phyloP scores from a whole-genome alignment of 2,329 filamentous ascomycete species.

The Camillea tinctor region DNA sequence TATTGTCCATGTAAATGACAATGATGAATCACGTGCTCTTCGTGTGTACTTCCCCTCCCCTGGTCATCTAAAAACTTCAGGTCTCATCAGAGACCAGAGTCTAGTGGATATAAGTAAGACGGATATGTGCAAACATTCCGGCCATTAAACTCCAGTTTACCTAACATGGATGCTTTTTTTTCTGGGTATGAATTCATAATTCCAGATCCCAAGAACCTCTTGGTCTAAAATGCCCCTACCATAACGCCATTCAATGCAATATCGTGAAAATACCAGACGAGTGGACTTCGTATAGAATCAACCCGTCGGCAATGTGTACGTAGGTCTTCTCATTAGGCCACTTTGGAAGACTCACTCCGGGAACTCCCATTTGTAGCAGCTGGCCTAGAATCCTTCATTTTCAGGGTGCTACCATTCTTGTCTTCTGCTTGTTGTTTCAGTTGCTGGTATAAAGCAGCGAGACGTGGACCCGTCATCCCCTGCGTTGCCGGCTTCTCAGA shows the following conservation, averaged over 20 bases:
- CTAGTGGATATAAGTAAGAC: conserved; percentile 14
- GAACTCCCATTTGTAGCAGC: conserved; percentile 25
- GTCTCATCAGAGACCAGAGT: conserved; percentile 8
- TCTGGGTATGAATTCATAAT: conserved; percentile 33
- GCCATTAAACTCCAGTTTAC: conserved; percentile 28
- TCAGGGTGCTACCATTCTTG: conserved; percentile 25
- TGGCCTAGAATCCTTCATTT: conserved; percentile 23
- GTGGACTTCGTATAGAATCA: neutral
- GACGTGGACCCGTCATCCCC: conserved; percentile 33
- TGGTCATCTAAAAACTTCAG: conserved; percentile 10
- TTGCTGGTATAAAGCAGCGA: conserved; percentile 33
- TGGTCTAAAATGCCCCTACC: conserved; percentile 30
- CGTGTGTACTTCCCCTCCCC: neutral
- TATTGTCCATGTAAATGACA: neutral
- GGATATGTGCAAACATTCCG: conserved; percentile 16
- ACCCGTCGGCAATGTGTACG: conserved; percentile 9
- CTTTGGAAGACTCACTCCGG: conserved; percentile 26
- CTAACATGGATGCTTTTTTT: conserved; percentile 35
- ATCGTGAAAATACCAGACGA: conserved; percentile 11
- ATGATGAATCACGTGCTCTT: neutral
- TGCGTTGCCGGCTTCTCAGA: conserved; percentile 18
- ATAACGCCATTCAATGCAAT: conserved; percentile 34
- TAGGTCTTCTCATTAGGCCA: conserved; percentile 18
- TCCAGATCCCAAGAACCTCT: conserved; percentile 24
- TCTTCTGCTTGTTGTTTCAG: conserved; percentile 29